These are phyloP conservation scores for Ambrosiella xylebori DNA, from an alignment of 2,329 filamentous ascomycete species.

Conservation along the genomic window DNA sequence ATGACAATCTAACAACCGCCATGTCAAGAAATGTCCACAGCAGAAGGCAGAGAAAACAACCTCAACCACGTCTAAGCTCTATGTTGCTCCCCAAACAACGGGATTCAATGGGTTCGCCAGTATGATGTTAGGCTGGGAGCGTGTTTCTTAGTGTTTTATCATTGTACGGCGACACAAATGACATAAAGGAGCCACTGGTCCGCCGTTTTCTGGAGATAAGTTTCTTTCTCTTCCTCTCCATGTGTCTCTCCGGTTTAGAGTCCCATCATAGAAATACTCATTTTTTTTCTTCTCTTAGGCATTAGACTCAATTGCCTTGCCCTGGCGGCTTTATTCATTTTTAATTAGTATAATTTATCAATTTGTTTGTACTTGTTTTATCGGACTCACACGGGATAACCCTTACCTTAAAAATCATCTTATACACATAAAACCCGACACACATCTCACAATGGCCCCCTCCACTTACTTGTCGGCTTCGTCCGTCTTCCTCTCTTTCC, in stretches of 20 bases:
- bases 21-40: no score
- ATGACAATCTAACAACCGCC: no score
- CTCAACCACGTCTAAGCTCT: no score
- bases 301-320: conserved; percentile 6
- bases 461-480: conserved; percentile 7
- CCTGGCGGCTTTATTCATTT: conserved; percentile 12
- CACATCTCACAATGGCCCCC: conserved; percentile 7
- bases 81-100: no score
- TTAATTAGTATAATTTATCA: conserved; percentile 2
- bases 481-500: conserved; percentile 9
- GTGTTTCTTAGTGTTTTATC: no score
- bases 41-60: no score
- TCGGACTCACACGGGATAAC: background rate
- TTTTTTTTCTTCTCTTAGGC: conserved; percentile 5
- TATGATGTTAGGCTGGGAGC: no score
- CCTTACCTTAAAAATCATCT: background rate
- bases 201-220: background rate
- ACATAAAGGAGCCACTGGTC: conserved; percentile 5
- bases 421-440: background rate
- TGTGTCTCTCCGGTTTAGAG: conserved; percentile 7
- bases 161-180: background rate
- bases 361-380: background rate
- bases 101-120: no score
- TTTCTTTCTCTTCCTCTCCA: conserved; percentile 1
- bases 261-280: conserved; percentile 1